phyloP scores from a whole-genome alignment of 768 basidiomycete genomes.

The Boletus bicolor region DNA sequence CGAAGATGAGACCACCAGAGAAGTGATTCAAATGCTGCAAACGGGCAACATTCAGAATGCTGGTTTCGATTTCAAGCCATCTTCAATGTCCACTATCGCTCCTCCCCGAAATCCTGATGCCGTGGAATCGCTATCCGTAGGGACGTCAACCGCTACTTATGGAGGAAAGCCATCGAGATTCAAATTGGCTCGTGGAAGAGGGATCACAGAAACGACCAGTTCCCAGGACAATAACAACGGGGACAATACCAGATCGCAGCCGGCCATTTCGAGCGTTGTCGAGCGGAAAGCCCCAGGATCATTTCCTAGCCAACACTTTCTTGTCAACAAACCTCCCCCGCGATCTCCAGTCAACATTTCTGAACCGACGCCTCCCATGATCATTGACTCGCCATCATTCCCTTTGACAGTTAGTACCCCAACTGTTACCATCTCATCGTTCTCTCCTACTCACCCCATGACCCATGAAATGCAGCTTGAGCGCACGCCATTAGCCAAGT shows the following conservation, averaged over 20 bases:
- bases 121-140: background rate
- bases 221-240: constrained; percentile 22
- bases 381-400: constrained; percentile 21
- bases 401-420: constrained; percentile 7
- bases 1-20: constrained; percentile 48
- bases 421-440: background rate
- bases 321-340: constrained; percentile 14
- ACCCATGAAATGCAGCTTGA: constrained; percentile 11
- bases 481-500: constrained; percentile 24
- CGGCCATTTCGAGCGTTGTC: constrained; percentile 22
- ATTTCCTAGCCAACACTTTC: constrained; percentile 10
- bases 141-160: background rate
- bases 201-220: constrained; percentile 9
- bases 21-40: constrained; percentile 49
- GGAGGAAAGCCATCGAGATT: constrained; percentile 48
- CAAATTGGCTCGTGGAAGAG: constrained; percentile 29
- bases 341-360: constrained; percentile 1
- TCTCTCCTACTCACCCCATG: constrained; percentile 6
- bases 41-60: constrained; percentile 52
- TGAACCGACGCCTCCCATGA: constrained; percentile 6
- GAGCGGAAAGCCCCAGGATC: constrained; percentile 21
- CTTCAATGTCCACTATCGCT: background rate
- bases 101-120: background rate
- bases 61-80: constrained; percentile 41
- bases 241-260: constrained; percentile 37